A percentile compares a stretch with the other conserved stretches of the same genome.
Evolutionary conservation across 345 rosid genomes (phyloP).

Genomic region (Limnanthes douglasii): DNA sequence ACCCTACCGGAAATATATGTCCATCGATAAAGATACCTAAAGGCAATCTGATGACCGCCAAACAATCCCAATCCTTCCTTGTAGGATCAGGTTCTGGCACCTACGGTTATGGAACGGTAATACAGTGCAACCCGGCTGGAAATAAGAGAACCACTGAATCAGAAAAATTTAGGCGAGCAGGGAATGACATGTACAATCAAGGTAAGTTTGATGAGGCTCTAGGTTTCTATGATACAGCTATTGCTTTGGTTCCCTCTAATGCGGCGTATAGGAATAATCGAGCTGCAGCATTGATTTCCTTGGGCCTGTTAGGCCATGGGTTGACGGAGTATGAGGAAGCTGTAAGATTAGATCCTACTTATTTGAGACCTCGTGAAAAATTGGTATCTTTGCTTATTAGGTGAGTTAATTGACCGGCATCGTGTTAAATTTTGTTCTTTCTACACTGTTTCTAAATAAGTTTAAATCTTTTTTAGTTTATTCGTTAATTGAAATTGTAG

Average conservation of each 20-base stretch:
- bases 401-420: too few species aligned
- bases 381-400: slow-evolving; percentile 65
- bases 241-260: slow-evolving; percentile 46
- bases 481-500: too few species aligned
- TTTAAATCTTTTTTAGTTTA: too few species aligned
- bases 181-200: slow-evolving; percentile 68
- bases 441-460: too few species aligned
- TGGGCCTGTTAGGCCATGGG: slow-evolving; percentile 61
- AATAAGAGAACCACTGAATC: slow-evolving; percentile 25
- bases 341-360: slow-evolving; percentile 59
- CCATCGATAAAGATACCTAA: slow-evolving; percentile 69
- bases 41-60: slow-evolving; percentile 36
- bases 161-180: slow-evolving; percentile 57
- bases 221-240: slow-evolving; percentile 67
- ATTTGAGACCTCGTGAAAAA: slow-evolving; percentile 74
- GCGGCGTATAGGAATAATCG: slow-evolving; percentile 67
- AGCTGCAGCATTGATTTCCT: slow-evolving; percentile 56
- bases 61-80: slow-evolving; percentile 36
- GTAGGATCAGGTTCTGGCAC: slow-evolving; percentile 65
- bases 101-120: slow-evolving; percentile 85
- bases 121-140: slow-evolving; percentile 25
- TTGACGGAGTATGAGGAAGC: slow-evolving; percentile 76
- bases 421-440: too few species aligned
- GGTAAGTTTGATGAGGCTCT: slow-evolving; percentile 70
- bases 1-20: slow-evolving; percentile 79